Percentiles rank a stretch among this genome's conserved stretches.
phyloP scores from a whole-genome alignment of 2,329 filamentous ascomycete species.

The Trichoderma guizhouense region DNA sequence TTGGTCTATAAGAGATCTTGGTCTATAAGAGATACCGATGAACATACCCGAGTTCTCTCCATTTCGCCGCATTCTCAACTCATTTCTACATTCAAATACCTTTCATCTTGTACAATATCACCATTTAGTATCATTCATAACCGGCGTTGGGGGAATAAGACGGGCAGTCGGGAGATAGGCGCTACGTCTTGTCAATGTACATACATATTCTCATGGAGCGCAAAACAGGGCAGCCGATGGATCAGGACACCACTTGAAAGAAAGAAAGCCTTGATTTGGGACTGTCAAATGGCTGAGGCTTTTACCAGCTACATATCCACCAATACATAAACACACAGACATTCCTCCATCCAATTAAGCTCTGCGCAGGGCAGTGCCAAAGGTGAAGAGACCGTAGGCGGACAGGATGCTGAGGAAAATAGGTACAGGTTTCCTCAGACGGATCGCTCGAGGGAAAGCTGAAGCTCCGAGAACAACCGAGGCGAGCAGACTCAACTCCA shows the following conservation, averaged over 20 bases:
- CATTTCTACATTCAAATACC: not conserved
- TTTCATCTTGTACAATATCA: conserved; percentile 17
- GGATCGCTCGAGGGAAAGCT: conserved; percentile 82
- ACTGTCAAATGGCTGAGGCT: not conserved
- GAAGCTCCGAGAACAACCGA: conserved; percentile 81
- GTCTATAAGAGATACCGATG: conserved; percentile 28
- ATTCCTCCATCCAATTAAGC: conserved; percentile 18
- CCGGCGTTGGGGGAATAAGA: conserved; percentile 16
- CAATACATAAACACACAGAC: not conserved
- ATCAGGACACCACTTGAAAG: not conserved
- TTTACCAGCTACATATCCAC: not conserved
- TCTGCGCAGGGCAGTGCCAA: conserved; percentile 64
- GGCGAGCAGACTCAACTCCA: conserved; percentile 85
- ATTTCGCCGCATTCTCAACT: not conserved
- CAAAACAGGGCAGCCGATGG: not conserved
- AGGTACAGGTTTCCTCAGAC: conserved; percentile 79
- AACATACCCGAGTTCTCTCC: not conserved
- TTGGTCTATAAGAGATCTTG: conserved; percentile 36
- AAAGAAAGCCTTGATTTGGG: not conserved
- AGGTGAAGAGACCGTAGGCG: conserved; percentile 72
- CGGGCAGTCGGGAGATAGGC: conserved; percentile 10
- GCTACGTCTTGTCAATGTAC: not conserved
- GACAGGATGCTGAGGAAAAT: conserved; percentile 75
- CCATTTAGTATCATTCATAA: conserved; percentile 19
- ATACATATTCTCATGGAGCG: not conserved